These are phyloP conservation scores for Cladosporium sp. DNA, from an alignment of 2,329 filamentous ascomycete genomes.

Conservation along the genomic window DNA sequence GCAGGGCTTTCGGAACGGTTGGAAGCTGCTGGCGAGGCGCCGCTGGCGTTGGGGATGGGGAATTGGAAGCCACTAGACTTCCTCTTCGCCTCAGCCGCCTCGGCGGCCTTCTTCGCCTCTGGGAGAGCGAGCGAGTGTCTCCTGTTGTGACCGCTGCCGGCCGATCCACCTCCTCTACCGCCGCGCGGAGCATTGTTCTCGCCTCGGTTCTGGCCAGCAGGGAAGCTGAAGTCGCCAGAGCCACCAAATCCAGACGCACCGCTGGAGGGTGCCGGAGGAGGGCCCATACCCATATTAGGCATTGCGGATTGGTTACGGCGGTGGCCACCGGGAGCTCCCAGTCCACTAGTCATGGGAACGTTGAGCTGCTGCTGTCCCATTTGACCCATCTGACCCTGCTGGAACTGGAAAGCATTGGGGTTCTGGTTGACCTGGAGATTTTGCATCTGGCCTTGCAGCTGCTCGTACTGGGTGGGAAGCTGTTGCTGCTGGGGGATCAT, in stretches of 20 bases:
- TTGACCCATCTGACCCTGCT: slow-evolving; percentile 62
- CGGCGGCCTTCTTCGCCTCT: slow-evolving; percentile 96
- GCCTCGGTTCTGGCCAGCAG: slow-evolving; percentile 19
- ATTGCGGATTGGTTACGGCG: slow-evolving; percentile 97
- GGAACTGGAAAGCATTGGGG: slow-evolving; percentile 78
- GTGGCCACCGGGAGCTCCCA: slow-evolving; percentile 71
- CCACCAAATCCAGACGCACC: slow-evolving; percentile 66
- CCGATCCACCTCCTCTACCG: slow-evolving; percentile 65
- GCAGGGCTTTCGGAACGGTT: slow-evolving; percentile 57
- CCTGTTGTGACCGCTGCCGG: slow-evolving; percentile 77
- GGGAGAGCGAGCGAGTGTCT: slow-evolving; percentile 92
- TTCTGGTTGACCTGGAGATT: slow-evolving; percentile 65
- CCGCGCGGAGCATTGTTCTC: slow-evolving; percentile 63
- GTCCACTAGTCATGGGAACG: slow-evolving; percentile 65
- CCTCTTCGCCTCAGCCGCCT: slow-evolving; percentile 93
- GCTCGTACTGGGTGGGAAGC: slow-evolving; percentile 71
- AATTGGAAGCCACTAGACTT: slow-evolving; percentile 95
- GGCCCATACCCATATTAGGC: slow-evolving; percentile 87
- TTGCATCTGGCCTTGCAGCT: slow-evolving; percentile 73
- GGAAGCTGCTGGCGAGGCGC: slow-evolving; percentile 41
- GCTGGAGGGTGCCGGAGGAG: slow-evolving; percentile 73
- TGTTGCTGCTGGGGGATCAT: slow-evolving; percentile 85
- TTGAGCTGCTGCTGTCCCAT: slow-evolving; percentile 56
- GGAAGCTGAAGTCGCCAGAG: slow-evolving; percentile 67
- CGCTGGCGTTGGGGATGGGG: slow-evolving; percentile 66